Conservation (phyloP, 164 flowering plant genomes). For the Stephania cephalantha region DNA sequence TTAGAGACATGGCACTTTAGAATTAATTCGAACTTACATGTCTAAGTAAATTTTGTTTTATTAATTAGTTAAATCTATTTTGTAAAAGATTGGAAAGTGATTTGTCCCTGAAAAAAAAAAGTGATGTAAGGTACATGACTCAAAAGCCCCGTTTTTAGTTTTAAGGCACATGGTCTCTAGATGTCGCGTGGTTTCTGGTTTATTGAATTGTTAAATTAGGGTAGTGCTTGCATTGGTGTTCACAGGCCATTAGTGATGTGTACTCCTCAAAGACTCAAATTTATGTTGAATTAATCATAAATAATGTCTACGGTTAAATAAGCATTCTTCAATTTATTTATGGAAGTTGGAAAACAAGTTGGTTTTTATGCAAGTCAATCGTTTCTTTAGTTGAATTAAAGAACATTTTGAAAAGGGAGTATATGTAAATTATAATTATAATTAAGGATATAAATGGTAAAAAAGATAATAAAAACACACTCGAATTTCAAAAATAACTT, state of each 20-base stretch:
- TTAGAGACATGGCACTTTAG: too few relatives aligned
- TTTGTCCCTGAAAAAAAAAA: not conserved
- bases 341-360: not conserved
- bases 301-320: not conserved
- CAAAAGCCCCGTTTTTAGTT: not conserved
- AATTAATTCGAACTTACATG: too few relatives aligned
- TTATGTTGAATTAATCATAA: not conserved
- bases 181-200: not conserved
- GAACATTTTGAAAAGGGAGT: too few relatives aligned
- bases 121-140: not conserved
- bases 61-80: not conserved
- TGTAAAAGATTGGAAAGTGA: too few relatives aligned
- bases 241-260: not conserved
- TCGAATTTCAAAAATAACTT: too few relatives aligned
- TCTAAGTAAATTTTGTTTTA: too few relatives aligned
- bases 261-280: not conserved
- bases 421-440: too few relatives aligned
- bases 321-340: not conserved
- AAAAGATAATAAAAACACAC: too few relatives aligned
- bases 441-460: too few relatives aligned
- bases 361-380: not conserved
- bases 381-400: too few relatives aligned
- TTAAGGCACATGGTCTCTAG: not conserved
- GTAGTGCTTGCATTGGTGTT: not conserved
- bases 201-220: not conserved